Percentiles rank a stretch among this genome's conserved stretches.
These are phyloP conservation scores for Leonotis leonurus DNA, from an alignment of 257 asterid species.

Conservation along the genomic window DNA sequence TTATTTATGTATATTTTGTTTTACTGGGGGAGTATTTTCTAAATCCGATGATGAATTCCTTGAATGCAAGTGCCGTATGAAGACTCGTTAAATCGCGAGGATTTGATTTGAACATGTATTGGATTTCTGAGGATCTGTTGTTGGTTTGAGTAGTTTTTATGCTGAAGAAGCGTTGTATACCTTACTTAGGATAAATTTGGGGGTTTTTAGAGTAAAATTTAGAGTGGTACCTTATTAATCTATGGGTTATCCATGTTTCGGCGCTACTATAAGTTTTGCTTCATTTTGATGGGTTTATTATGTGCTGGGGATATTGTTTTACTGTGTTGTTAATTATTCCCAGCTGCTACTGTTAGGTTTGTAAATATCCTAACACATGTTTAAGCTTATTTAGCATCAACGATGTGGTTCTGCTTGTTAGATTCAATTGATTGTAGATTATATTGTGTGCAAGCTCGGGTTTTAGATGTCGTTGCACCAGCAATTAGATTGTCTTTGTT, in stretches of 20 bases:
- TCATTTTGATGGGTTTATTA: neutral
- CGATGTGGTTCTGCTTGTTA: neutral
- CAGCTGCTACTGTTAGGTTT: neutral
- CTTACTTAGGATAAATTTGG: neutral
- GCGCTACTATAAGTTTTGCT: neutral
- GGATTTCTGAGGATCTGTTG: constrained; percentile 23
- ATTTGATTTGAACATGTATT: constrained; percentile 13
- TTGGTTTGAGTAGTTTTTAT: neutral
- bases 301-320: neutral
- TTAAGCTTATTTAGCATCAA: neutral
- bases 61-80: constrained; percentile 31
- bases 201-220: neutral
- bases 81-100: constrained; percentile 12
- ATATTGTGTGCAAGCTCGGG: neutral
- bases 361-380: neutral
- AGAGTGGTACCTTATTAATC: too few relatives aligned
- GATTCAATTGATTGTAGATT: neutral
- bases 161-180: neutral
- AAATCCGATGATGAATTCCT: constrained; percentile 18
- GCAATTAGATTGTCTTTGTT: neutral
- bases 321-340: neutral
- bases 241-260: neutral
- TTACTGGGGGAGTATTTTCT: neutral
- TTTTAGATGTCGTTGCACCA: neutral
- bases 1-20: neutral